Evolutionary conservation across 2,329 filamentous ascomycete genomes (phyloP), one percentile per base, ranked within the genome.

Genomic region (Fonsecaea pugnacius): DNA sequence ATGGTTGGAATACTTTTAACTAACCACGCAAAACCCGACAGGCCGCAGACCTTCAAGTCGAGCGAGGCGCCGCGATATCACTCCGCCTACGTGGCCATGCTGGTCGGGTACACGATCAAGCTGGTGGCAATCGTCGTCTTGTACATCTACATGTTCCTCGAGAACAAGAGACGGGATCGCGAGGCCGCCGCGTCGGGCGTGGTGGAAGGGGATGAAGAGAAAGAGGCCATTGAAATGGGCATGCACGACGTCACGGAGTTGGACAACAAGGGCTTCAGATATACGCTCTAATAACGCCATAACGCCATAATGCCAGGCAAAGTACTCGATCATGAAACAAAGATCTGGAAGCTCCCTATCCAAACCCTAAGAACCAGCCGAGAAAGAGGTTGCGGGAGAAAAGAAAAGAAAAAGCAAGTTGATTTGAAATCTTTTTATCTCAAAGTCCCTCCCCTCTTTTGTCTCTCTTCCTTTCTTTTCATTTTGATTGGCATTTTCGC

Each of bases 31-130:
- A 27, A 48, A 21, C 24, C 12, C 43, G 21, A 24, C 54, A 55
- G 60, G 14, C 60, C 60, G 8, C 81, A 83, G 72, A 87, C 80
- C 0, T 84, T 86, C 70, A 82, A 80, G 55, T 72, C 74, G 1
- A 78, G 73, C 27, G 82, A 85, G 69, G 78, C 77, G 7, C 82
- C 82, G 1, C 73, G 78, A 2, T 85, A 85, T 71, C 79, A 80
- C 8, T 79, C 75, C 14, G 81, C 80, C 2, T 82, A 83, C 65
- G 76, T 82, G 43, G 83, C 82, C n/a, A 63, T 87, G 78, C 74
- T 87, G 24, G 78, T 84, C 48, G 84, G 84, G 0, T 87, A 87
- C 67, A 75, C 76, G 2, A 76, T 85, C 9, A 86, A 87, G 72
- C 73, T 85, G 0, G 60, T 75, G 1, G 77, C 80, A 65, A 82